phyloP scores from a whole-genome alignment of 352 stramenopile species.

The Phytophthora sp. region DNA sequence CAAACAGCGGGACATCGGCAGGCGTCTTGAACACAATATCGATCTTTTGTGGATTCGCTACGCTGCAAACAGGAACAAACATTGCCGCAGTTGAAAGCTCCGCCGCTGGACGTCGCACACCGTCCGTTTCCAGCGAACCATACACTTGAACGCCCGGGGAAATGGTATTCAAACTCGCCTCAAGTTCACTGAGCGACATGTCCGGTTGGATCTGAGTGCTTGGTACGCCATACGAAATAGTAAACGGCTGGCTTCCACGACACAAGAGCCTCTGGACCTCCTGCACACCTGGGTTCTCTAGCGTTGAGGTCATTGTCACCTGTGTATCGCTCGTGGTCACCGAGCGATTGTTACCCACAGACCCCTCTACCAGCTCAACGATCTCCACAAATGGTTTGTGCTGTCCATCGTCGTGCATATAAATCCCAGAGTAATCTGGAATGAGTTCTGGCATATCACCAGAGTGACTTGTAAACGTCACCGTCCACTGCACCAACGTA shows the following conservation, averaged over 20 bases:
- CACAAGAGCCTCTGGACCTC: slow-evolving; percentile 75
- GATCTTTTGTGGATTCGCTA: slow-evolving; percentile 40
- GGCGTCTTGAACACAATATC: slow-evolving; percentile 75
- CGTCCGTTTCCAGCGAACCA: slow-evolving; percentile 11
- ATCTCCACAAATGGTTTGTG: slow-evolving; percentile 59
- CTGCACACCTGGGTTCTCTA: slow-evolving; percentile 68
- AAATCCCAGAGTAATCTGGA: slow-evolving; percentile 47
- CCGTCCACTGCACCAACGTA: slow-evolving; percentile 72
- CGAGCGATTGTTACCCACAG: slow-evolving; percentile 74
- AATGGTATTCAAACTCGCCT: slow-evolving; percentile 59
- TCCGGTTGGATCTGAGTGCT: slow-evolving; percentile 42
- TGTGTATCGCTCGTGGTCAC: slow-evolving; percentile 58
- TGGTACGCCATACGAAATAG: slow-evolving; percentile 37
- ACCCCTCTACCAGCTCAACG: slow-evolving; percentile 53
- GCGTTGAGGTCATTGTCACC: slow-evolving; percentile 55
- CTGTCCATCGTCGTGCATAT: slow-evolving; percentile 55
- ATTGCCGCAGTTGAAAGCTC: slow-evolving; percentile 28
- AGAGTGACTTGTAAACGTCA: slow-evolving; percentile 64
- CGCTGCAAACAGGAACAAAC: slow-evolving; percentile 70
- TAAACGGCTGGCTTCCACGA: slow-evolving; percentile 51
- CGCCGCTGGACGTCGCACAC: slow-evolving; percentile 21
- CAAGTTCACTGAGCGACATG: slow-evolving; percentile 55
- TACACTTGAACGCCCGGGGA: slow-evolving; percentile 56
- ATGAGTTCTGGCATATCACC: slow-evolving; percentile 58
- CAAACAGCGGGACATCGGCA: slow-evolving; percentile 49